Evolutionary conservation across 2,329 filamentous ascomycete genomes (phyloP), one percentile per base, ranked within the genome.

Genomic region (Clarireedia homoeocarpa): DNA sequence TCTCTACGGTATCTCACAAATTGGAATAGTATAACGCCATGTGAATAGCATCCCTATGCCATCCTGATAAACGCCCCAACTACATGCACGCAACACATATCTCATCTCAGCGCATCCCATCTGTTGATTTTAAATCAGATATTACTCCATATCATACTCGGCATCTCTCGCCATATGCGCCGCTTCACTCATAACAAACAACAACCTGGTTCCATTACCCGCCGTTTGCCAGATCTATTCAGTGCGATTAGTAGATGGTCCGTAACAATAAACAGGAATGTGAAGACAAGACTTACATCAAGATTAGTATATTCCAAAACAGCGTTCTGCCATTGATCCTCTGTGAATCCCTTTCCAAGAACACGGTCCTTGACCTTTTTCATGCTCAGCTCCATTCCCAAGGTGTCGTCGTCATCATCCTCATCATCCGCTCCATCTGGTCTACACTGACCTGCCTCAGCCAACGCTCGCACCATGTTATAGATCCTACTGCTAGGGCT

Each of bases 261-360:
- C 24, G 58, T 51, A 62, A 82, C 69, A 83, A 74, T 61, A 58
- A 44, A 27, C 26, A 7, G 24, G 24, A 15, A 44, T 17, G 14
- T 15, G 4, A 45, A 23, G 9, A 40, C 20, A 20, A 2, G 55
- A 86, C 91, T 89, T 77, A 97, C 94, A 76, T 96, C 88, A 59
- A 95, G 75, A 62, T 82, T 77, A 2, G 89, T 85, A 73, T 99
- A 97, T 75, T 96, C 92, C 60, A 96, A 86, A 69, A 99, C 78
- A 20, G 91, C 86, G 63, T 82, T 81, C 67, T 88, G 79, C 75
- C 96, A 91, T 72, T 99, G 91, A 72, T 97, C 90, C 62, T 91
- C 86, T 0, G 92, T 99, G 72, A 96, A 99, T 2, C 94, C 94
- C 80, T 96, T 96, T 53, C 91, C 94, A 66, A 97, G 79, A 30